Base-by-base conservation (phyloP, 805 yeast genomes). In the Lipomyces starkeyi region DNA sequence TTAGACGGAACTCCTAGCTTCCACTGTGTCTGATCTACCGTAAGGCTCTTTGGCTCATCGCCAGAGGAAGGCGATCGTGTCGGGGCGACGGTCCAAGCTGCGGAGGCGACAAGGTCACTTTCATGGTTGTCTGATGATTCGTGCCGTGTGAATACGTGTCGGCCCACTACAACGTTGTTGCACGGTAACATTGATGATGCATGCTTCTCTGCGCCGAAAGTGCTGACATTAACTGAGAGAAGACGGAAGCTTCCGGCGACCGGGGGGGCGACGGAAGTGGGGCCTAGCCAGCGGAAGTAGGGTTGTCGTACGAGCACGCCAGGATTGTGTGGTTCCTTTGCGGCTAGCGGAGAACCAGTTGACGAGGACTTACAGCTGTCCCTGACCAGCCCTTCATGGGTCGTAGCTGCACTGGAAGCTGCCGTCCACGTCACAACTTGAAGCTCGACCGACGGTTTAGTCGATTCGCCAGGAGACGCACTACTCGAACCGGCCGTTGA, bases 231-330 rank as follows among this genome's bases (percentile, higher is more conserved):
- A 17, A 75, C 76, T 9, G 76, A 72, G n/a, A 75, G 62, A n/a
- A 75, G 72, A 17, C 77, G 40, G 62, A 73, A 74, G 17, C 70
- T 66, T 29, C 77, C 77, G 55, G 65, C 60, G 20, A 64, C 64
- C 2, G 77, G 77, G 3, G 77, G 77, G 5, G 76, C 76, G 27
- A 75, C 74, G 7, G 77, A 74, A 0, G 77, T 75, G 0, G 77
- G 75, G 4, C 77, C 77, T 3, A 75, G 74, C 77, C 76, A 75
- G 27, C 77, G 59, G 58, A 75, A 75, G 60, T 73, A 75, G 11
- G 77, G 77, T 63, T 75, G 77, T 3, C 74, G 61, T 4, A 73
- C 70, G 7, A 71, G 61, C 4, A 47, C 43, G 4, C 53, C 25
- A 8, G 53, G 8, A 8, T 47, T n/a, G 17, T 7, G 25, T 13